These are phyloP conservation scores for Dacryopinax spathularia DNA, from an alignment of 768 basidiomycete genomes.

Conservation along the genomic window DNA sequence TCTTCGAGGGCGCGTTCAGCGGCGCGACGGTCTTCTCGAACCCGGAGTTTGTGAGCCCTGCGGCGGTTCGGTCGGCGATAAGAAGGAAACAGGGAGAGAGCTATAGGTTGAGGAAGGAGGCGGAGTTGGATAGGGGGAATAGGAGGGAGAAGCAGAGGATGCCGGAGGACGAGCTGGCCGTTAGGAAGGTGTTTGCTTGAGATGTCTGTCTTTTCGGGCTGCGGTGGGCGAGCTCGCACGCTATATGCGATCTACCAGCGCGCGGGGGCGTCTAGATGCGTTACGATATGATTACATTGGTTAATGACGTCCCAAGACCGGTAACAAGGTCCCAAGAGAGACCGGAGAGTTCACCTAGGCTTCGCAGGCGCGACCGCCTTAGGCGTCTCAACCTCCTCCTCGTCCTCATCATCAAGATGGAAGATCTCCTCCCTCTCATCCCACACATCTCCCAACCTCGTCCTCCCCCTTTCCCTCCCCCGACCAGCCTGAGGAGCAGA, in stretches of 20 bases:
- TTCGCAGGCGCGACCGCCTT: not conserved
- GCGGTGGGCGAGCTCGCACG: no score
- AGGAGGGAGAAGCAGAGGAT: slow-evolving; percentile 51
- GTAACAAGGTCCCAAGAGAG: not conserved
- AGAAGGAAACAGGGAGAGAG: slow-evolving; percentile 63
- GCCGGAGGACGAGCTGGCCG: slow-evolving; percentile 66
- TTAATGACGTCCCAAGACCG: not conserved
- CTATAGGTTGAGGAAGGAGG: slow-evolving; percentile 71
- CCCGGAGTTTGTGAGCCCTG: slow-evolving; percentile 87
- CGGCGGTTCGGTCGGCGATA: slow-evolving; percentile 54
- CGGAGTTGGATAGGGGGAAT: slow-evolving; percentile 46
- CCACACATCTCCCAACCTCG: slow-evolving; percentile 52
- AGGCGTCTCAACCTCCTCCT: slow-evolving; percentile 32
- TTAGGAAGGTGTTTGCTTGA: slow-evolving; percentile 82
- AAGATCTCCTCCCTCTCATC: slow-evolving; percentile 65
- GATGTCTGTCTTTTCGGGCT: no score
- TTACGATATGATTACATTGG: not conserved
- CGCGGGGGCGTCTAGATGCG: no score
- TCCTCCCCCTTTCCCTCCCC: slow-evolving; percentile 14
- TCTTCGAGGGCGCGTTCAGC: slow-evolving; percentile 94
- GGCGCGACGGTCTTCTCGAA: slow-evolving; percentile 94
- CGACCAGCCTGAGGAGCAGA: not conserved
- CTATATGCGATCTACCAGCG: no score
- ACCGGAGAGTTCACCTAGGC: not conserved
- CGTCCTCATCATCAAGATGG: slow-evolving; percentile 49